A percentile compares a stretch with the other conserved stretches of the same genome.
Evolutionary conservation across 441 rosid species (phyloP).

Genomic region (Pelargonium cotyledonis): DNA sequence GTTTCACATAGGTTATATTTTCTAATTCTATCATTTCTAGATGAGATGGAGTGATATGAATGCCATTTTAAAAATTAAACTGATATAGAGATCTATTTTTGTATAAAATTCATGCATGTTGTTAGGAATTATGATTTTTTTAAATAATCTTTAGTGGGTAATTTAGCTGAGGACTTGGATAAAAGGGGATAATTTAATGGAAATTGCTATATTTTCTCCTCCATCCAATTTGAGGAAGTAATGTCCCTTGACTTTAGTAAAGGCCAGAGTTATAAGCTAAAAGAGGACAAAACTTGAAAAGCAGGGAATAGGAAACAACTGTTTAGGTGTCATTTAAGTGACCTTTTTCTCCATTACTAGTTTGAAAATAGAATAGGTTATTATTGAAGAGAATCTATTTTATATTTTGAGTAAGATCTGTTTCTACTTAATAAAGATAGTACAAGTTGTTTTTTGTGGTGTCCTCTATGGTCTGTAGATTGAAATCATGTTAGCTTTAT

Average conservation of each 20-base stretch:
- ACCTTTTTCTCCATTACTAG: conserved; percentile 20
- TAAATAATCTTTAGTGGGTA: background rate
- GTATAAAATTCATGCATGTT: background rate
- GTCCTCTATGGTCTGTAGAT: conserved; percentile 5
- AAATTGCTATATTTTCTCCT: conserved; percentile 25
- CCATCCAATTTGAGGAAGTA: conserved; percentile 25
- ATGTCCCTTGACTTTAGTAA: conserved; percentile 44
- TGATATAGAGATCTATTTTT: background rate
- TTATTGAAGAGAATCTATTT: conserved; percentile 20
- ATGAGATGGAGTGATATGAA: background rate
- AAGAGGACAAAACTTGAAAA: conserved; percentile 32
- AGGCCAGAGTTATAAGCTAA: conserved; percentile 30
- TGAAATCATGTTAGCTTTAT: background rate
- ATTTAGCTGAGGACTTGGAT: background rate
- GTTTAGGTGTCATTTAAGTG: conserved; percentile 33
- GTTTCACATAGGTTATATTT: background rate
- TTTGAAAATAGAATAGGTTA: conserved; percentile 29
- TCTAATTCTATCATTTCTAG: background rate
- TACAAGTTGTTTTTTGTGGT: background rate
- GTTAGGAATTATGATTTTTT: background rate
- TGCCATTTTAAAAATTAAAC: too few relatives aligned
- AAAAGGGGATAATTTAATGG: conserved; percentile 25
- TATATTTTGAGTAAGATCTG: conserved; percentile 10
- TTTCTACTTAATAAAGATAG: conserved; percentile 7
- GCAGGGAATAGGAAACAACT: conserved; percentile 38